Base-by-base conservation (phyloP, 2,329 filamentous ascomycete species). In the Davidsoniella eucalypti region DNA sequence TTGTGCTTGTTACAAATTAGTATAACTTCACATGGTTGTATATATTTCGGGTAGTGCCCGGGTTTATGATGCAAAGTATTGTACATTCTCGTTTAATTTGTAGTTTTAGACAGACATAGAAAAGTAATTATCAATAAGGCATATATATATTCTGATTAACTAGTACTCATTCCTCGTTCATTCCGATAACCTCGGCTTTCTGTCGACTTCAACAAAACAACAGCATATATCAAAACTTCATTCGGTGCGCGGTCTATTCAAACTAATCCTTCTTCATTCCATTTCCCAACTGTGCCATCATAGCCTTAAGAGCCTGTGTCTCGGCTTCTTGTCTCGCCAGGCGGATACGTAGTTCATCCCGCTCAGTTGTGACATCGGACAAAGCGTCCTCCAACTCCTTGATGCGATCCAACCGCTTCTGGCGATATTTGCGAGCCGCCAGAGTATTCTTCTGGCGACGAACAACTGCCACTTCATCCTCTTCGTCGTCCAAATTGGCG, bases 371-470 rank as follows among this genome's bases (percentile, higher is more conserved):
- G 58, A 79, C 71, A 41, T 72, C 69, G 44, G 70, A 71, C 40
- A 85, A 64, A 17, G 75, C 71, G 7, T 65, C 61, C 61, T 84
- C 80, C 29, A 85, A 68, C 54, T 76, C 72, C 23, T 64, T 65
- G 61, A 83, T 75, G 54, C 78, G 76, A 57, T 84, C 80, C 33
- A 84, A 69, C 43, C 79, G 75, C 61, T 81, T 82, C 61, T 84
- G 80, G 23, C 81, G 76, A 60, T 83, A 84, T 54, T 80, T 78
- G 54, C 78, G 72, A 26, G 81, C 81, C n/a, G 81, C 80, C 54
- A 82, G 69, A 12, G 80, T 84, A 62, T 85, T 84, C 54, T 76
- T 73, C 54, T 76, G 73, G 25, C 81, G 77, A 16, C 51, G 51
- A 12, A 50, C 47, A 33, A 37, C 38, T 16, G 51, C 51, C 4